Conservation (phyloP, 306 rosid genomes). For the Dryas alaskensis region DNA sequence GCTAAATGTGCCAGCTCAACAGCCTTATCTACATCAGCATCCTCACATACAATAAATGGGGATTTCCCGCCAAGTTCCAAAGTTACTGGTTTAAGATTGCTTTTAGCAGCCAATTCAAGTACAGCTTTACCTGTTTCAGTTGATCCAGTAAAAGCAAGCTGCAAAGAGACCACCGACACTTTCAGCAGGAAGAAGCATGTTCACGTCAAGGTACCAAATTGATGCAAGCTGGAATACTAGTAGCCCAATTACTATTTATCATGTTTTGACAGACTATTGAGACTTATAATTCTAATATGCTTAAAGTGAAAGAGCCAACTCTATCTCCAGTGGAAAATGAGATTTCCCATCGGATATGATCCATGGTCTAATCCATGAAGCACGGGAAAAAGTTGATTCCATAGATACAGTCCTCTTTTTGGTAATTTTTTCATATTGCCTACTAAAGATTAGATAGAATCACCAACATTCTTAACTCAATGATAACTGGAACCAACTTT, state of each 20-base stretch:
- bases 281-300: neutral
- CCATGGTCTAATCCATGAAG: too few relatives aligned
- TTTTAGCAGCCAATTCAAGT: constrained; percentile 67
- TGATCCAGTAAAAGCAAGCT: constrained; percentile 96
- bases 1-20: constrained; percentile 90
- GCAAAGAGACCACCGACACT: constrained; percentile 26
- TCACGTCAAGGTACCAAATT: neutral
- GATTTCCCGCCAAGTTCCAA: constrained; percentile 97
- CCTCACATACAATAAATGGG: constrained; percentile 85
- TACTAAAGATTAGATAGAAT: too few relatives aligned
- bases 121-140: constrained; percentile 77
- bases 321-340: neutral
- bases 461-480: neutral
- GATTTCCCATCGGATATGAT: neutral
- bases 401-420: neutral
- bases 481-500: constrained; percentile 4
- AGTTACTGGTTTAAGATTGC: constrained; percentile 87
- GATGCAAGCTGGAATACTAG: neutral
- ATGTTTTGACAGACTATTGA: neutral
- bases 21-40: constrained; percentile 84
- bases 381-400: too few relatives aligned
- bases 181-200: neutral
- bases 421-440: too few relatives aligned
- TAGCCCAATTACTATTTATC: too few relatives aligned
- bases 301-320: neutral